Conservation (phyloP, 164 flowering plant species). For the Vitis rotundifolia region DNA sequence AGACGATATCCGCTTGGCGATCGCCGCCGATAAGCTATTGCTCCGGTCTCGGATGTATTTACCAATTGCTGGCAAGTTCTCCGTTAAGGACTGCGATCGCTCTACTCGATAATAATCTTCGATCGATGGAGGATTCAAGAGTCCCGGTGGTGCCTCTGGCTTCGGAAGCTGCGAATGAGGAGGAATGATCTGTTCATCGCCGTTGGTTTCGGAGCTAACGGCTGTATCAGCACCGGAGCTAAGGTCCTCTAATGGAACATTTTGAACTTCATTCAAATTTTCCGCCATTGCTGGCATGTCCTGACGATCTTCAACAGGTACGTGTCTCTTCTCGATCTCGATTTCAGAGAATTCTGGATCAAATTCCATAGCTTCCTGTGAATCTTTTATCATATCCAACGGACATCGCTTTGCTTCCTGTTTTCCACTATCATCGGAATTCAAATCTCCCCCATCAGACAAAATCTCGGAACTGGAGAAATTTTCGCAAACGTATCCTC, state of each 20-base stretch:
- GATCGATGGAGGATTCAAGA: neutral
- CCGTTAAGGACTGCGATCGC: conserved; percentile 25
- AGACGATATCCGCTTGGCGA: conserved; percentile 47
- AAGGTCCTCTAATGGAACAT: neutral
- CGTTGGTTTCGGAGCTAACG: neutral
- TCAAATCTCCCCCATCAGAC: too few species aligned
- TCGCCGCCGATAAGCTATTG: conserved; percentile 59
- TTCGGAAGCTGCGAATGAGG: conserved; percentile 40
- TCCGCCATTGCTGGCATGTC: neutral
- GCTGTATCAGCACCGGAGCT: neutral
- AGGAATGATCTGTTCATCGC: conserved; percentile 12
- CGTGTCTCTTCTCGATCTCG: too few species aligned
- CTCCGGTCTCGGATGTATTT: conserved; percentile 61
- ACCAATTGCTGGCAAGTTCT: conserved; percentile 50
- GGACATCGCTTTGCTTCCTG: too few species aligned
- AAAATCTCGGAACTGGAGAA: too few species aligned
- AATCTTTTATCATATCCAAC: too few species aligned
- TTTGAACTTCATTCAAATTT: neutral
- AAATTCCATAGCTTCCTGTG: too few species aligned
- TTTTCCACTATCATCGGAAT: too few species aligned
- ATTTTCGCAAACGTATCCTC: too few species aligned
- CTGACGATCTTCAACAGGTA: too few species aligned
- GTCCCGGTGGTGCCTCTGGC: conserved; percentile 46
- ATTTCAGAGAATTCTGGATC: too few species aligned
- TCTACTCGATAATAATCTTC: conserved; percentile 11